Base-by-base conservation (phyloP, 2,329 filamentous ascomycete species). In the Clathrospora elynae region DNA sequence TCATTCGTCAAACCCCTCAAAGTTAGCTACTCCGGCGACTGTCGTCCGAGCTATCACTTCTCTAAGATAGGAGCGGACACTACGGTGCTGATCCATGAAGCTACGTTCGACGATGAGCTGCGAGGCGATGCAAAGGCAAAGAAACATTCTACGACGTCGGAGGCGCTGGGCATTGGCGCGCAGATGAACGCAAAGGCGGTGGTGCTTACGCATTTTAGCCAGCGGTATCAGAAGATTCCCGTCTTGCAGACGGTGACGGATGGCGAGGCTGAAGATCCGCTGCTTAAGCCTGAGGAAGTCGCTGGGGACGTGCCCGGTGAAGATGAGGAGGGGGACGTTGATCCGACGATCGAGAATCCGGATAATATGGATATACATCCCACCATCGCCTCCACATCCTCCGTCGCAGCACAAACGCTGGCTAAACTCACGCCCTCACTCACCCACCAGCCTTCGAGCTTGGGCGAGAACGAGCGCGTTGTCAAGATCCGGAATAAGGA, bases 21-120 rank as follows among this genome's bases (percentile, higher is more conserved):
- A 66, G 78, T 96, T 43, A 89, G 90, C 31, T 99, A 96, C 73
- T 95, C 89, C 4, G 93, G 93, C 42, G 93, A 99, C 74, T 97
- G 92, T 67, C 82, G 93, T 5, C 93, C 93, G 2, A 60, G 56
- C 0, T 60, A 73, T 2, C 64, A 73, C 0, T 96, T 99, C 63
- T 82, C 83, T 0, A 56, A 70, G 9, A 86, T 92, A 35, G 95
- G 88, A 31, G 73, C 75, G 31, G 84, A 84, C 49, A 85, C 87
- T 2, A 95, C 92, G 10, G 79, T 99, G 5, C 81, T 96, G 4
- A 83, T 99, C 42, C 93, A 99, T 74, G 93, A 99, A 77, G 91
- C 90, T 50, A 99, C 93, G 0, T 97, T 99, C 64, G 89, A 93
- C 57, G 89, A 96, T 64, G 88, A 93, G 59, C 81, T 96, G 57